Evolutionary conservation across 2,329 filamentous ascomycete species (phyloP).

Genomic region (Cercospora janseana): DNA sequence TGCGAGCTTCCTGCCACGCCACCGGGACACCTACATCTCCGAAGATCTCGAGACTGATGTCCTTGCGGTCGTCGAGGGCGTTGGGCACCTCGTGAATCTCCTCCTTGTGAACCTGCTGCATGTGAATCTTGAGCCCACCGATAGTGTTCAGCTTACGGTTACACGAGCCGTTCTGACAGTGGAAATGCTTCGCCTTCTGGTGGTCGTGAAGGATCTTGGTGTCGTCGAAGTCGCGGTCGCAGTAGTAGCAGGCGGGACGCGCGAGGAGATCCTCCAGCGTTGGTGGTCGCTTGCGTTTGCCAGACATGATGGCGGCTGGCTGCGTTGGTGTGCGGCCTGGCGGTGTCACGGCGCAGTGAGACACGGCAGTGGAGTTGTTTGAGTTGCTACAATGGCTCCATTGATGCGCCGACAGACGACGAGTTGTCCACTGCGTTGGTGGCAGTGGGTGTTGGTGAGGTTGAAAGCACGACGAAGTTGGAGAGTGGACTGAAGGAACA

Average conservation of each 20-base stretch:
- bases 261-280: slow-evolving; percentile 83
- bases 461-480: too few relatives aligned
- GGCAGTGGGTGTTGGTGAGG: too few relatives aligned
- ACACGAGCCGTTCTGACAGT: slow-evolving; percentile 75
- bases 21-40: slow-evolving; percentile 96
- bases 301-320: slow-evolving; percentile 5
- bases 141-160: slow-evolving; percentile 86
- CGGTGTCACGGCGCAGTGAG: too few relatives aligned
- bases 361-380: too few relatives aligned
- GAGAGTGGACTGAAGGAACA: too few relatives aligned
- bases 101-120: slow-evolving; percentile 99
- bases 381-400: too few relatives aligned
- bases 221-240: slow-evolving; percentile 98
- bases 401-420: too few relatives aligned
- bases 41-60: slow-evolving; percentile 91
- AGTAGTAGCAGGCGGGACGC: slow-evolving; percentile 98
- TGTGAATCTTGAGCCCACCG: slow-evolving; percentile 91
- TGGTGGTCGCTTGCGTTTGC: slow-evolving; percentile 65
- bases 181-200: slow-evolving; percentile 99
- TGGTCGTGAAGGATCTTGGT: slow-evolving; percentile 94
- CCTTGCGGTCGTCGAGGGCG: slow-evolving; percentile 79
- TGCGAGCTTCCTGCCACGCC: slow-evolving; percentile 77
- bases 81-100: slow-evolving; percentile 84
- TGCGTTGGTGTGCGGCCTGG: neutral
- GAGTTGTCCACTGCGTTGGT: too few relatives aligned